phyloP scores from a whole-genome alignment of 371 early-diverging fungal species.

The Sporodiniella umbellata region DNA sequence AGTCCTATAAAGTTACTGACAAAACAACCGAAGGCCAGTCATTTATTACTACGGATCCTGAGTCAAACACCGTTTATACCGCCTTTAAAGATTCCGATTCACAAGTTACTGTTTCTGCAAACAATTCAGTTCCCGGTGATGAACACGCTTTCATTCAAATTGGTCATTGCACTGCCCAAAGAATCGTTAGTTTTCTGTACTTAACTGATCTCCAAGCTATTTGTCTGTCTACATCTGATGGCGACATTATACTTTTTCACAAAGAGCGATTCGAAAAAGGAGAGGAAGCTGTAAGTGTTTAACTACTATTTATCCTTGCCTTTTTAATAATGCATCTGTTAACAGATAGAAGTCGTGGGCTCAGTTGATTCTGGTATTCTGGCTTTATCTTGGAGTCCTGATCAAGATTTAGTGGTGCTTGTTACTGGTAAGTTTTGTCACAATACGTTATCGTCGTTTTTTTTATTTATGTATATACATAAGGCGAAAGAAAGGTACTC shows the following conservation, averaged over 20 bases:
- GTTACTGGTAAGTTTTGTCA: constrained; percentile 60
- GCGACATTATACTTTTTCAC: constrained; percentile 70
- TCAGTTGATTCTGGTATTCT: constrained; percentile 78
- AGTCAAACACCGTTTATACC: constrained; percentile 44
- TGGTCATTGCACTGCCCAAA: constrained; percentile 8
- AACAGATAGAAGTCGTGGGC: constrained; percentile 67
- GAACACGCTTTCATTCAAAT: constrained; percentile 25
- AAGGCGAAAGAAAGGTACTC: constrained; percentile 71
- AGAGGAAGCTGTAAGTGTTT: constrained; percentile 38
- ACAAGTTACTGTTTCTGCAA: constrained; percentile 25
- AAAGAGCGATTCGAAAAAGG: constrained; percentile 49
- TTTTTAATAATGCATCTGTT: not conserved
- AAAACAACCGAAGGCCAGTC: constrained; percentile 25
- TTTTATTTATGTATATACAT: not conserved
- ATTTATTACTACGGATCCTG: constrained; percentile 50
- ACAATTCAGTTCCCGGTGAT: constrained; percentile 25
- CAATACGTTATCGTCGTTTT: not conserved
- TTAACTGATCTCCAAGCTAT: constrained; percentile 64
- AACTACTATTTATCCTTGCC: not conserved
- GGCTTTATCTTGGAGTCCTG: constrained; percentile 89
- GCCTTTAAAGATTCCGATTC: constrained; percentile 40
- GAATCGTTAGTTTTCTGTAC: constrained; percentile 54
- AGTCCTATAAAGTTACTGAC: constrained; percentile 23
- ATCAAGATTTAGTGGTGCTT: constrained; percentile 82
- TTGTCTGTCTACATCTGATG: constrained; percentile 62